Evolutionary conservation across 2,329 filamentous ascomycete species (phyloP), one percentile per base, ranked within the genome.

Genomic region (Aureobasidium vineae): DNA sequence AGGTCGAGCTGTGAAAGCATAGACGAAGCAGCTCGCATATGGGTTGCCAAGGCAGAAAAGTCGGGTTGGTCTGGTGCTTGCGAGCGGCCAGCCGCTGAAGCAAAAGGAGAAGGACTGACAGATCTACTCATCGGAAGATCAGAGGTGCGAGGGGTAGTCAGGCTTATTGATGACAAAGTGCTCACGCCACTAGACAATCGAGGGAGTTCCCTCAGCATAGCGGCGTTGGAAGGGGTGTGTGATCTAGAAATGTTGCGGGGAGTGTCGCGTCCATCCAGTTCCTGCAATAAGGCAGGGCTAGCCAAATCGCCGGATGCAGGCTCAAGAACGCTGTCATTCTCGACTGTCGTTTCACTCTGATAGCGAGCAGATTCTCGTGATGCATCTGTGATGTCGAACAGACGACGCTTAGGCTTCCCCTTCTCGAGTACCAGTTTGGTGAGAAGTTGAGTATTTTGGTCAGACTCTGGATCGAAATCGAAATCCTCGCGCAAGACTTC

Each of bases 11-110:
- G 91, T 16, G 91, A 90, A 50, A 95, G 81, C 91, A 95, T 95
- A 76, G 93, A 90, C 16, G 91, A 91, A 4, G 91, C 91, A 4
- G 90, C 92, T 23, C 91, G 86, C 90, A 95, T 95, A 75, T 95
- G 91, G 15, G 90, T 93, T 15, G 91, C 91, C 38, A 95, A 79
- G 2, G 91, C 91, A 13, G 90, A 91, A 70, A 94, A 90, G 73
- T 95, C 91, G 1, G 90, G 88, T 74, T 92, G 90, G 67, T 92
- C 90, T 13, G 84, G 79, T 31, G 81, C 81, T 70, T 83, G 85
- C 23, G 78, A 76, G 69, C 78, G 77, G 56, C 85, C 82, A 61
- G 82, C 81, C 4, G 87, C 86, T 82, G 87, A 84, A 74, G 86
- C 86, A 65, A 86, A 81, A 5, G 81, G 80, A 1, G 80, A 85